A percentile compares a stretch with the other conserved stretches of the same genome.
phyloP scores from a whole-genome alignment of 2,329 filamentous ascomycete species.

The Canariomyces notabilis region DNA sequence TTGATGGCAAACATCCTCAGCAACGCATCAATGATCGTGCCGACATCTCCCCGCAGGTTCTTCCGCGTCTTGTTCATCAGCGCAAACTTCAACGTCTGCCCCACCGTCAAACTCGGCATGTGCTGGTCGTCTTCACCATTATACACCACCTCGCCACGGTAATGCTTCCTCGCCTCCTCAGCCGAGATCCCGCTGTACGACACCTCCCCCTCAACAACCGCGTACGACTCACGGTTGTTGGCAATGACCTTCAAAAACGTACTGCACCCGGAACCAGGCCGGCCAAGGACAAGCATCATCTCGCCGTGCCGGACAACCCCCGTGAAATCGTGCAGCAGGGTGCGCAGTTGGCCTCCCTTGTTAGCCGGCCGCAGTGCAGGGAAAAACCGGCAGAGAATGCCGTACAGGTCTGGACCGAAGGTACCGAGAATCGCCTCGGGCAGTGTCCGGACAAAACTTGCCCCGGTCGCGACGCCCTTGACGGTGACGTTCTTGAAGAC shows the following conservation, averaged over 20 bases:
- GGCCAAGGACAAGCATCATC: conserved; percentile 53
- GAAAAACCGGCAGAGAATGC: conserved; percentile 44
- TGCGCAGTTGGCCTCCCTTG: conserved; percentile 20
- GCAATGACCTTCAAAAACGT: conserved; percentile 25
- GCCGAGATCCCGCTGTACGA: conserved; percentile 54
- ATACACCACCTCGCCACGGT: conserved; percentile 41
- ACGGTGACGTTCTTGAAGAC: conserved; percentile 73
- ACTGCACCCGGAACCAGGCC: conserved; percentile 54
- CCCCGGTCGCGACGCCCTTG: conserved; percentile 61
- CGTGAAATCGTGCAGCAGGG: conserved; percentile 47
- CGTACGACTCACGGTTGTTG: conserved; percentile 57
- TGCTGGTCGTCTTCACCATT: conserved; percentile 66
- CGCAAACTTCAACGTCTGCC: conserved; percentile 63
- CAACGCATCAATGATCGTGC: conserved; percentile 52
- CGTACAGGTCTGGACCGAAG: conserved; percentile 75
- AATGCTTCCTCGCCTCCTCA: conserved; percentile 47
- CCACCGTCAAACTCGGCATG: conserved; percentile 63
- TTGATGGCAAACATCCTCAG: conserved; percentile 64
- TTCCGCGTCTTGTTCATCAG: conserved; percentile 60
- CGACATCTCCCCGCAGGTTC: conserved; percentile 55
- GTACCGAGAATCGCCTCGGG: conserved; percentile 71
- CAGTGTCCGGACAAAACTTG: conserved; percentile 53
- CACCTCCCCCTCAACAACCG: conserved; percentile 53
- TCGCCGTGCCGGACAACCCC: conserved; percentile 51
- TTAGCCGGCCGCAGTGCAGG: conserved; percentile 26